Percentiles rank a stretch among this genome's conserved stretches.
These are phyloP conservation scores for Phellopilus nigrolimitatus DNA, from an alignment of 1,284 basidiomycete species.

Conservation along the genomic window DNA sequence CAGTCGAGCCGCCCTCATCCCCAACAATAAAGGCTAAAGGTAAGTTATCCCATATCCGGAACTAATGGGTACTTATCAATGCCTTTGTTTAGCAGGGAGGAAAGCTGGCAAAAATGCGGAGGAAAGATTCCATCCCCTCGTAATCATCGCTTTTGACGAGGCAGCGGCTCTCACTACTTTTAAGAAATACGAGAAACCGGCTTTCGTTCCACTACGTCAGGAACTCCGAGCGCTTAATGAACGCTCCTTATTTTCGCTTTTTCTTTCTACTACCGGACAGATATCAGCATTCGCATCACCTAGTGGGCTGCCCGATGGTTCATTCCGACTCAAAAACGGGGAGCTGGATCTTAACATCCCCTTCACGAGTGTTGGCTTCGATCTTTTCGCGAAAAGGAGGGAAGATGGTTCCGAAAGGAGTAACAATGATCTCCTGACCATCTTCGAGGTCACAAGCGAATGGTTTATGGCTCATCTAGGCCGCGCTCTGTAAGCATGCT, in stretches of 20 bases:
- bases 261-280: constrained; percentile 1
- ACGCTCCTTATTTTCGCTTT: not conserved
- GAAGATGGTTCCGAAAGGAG: not conserved
- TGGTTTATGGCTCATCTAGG: not conserved
- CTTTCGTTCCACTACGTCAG: not conserved
- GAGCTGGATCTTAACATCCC: not conserved
- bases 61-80: not conserved
- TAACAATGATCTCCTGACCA: not conserved
- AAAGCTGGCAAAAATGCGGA: not conserved
- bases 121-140: not conserved
- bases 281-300: not conserved
- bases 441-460: not conserved
- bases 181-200: no score
- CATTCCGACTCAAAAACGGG: not conserved
- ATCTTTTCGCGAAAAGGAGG: not conserved
- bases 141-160: constrained; percentile 2
- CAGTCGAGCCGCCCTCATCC: no score
- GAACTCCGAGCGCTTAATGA: not conserved
- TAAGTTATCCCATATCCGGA: no score
- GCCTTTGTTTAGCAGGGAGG: not conserved
- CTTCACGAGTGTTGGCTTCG: not conserved
- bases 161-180: not conserved
- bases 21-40: no score
- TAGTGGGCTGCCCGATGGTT: not conserved
- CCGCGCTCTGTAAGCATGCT: constrained; percentile 3